Conservation (phyloP, 768 basidiomycete genomes). For the Clathrus columnatus region DNA sequence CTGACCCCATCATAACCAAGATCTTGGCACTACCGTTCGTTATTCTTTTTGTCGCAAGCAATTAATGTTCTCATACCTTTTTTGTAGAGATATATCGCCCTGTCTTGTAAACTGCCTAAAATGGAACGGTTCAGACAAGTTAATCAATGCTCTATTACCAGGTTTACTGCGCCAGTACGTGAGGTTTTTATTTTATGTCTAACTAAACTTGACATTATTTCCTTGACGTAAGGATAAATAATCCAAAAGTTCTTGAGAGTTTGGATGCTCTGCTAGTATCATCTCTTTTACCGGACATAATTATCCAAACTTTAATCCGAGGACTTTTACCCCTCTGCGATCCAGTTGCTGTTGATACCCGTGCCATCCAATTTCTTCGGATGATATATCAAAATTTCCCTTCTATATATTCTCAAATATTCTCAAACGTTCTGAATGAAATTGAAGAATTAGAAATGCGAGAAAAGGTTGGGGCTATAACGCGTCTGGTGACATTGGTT, state of each 20-base stretch:
- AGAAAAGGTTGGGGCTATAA: slow-evolving; percentile 42
- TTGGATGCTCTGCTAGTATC: slow-evolving; percentile 33
- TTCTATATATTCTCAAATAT: slow-evolving; percentile 33
- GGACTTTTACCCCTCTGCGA: slow-evolving; percentile 24
- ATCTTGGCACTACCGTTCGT: slow-evolving; percentile 46
- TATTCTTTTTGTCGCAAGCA: neutral
- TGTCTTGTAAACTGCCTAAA: slow-evolving; percentile 13
- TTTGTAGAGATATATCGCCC: slow-evolving; percentile 11
- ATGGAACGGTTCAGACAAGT: slow-evolving; percentile 20
- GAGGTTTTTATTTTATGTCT: neutral
- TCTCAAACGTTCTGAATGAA: slow-evolving; percentile 27
- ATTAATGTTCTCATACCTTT: slow-evolving; percentile 3
- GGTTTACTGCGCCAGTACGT: slow-evolving; percentile 11
- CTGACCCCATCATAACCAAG: slow-evolving; percentile 22
- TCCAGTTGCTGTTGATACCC: neutral
- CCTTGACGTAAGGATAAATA: neutral
- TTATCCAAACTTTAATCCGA: slow-evolving; percentile 25
- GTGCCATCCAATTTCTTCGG: slow-evolving; percentile 33
- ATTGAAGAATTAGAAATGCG: slow-evolving; percentile 22
- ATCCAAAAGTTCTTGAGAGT: slow-evolving; percentile 17
- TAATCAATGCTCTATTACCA: slow-evolving; percentile 22
- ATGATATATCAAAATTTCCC: slow-evolving; percentile 61
- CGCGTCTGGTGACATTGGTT: slow-evolving; percentile 53
- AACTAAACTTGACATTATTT: neutral
- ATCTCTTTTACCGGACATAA: slow-evolving; percentile 24